Evolutionary conservation across 495 filamentous ascomycete genomes (phyloP).

Genomic region (Penicillium riverlandense): DNA sequence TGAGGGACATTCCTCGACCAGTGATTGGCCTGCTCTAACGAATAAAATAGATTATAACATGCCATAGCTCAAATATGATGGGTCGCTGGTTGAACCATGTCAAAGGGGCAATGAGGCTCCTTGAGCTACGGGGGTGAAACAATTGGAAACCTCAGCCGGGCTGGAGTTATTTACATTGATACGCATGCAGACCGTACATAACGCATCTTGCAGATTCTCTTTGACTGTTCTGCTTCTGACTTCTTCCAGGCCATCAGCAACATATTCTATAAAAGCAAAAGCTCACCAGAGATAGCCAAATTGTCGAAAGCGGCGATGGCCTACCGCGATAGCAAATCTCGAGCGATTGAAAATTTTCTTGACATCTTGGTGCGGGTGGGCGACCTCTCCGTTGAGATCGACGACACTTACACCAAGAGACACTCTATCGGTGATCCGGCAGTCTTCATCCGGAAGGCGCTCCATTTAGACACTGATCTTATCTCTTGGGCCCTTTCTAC

Average conservation of each 20-base stretch:
- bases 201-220: neutral
- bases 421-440: neutral
- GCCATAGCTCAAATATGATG: constrained; percentile 1
- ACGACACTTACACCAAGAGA: neutral
- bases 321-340: neutral
- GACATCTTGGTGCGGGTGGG: constrained; percentile 1
- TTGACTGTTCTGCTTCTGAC: neutral
- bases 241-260: constrained; percentile 5
- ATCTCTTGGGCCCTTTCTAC: constrained; percentile 6
- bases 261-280: constrained; percentile 3
- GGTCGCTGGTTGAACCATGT: constrained; percentile 8
- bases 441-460: constrained; percentile 1
- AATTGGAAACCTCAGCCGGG: constrained; percentile 1
- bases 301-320: constrained; percentile 3
- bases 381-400: constrained; percentile 3
- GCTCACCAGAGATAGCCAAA: constrained; percentile 3
- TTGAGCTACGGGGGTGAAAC: constrained; percentile 11
- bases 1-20: neutral
- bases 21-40: neutral
- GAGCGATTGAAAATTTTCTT: constrained; percentile 5
- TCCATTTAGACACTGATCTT: constrained; percentile 6
- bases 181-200: constrained; percentile 5
- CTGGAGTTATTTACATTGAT: constrained; percentile 8
- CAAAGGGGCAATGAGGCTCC: constrained; percentile 7
- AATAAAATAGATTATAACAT: constrained; percentile 5